phyloP scores from a whole-genome alignment of 2,329 filamentous ascomycete genomes.

The Apiospora hydei region DNA sequence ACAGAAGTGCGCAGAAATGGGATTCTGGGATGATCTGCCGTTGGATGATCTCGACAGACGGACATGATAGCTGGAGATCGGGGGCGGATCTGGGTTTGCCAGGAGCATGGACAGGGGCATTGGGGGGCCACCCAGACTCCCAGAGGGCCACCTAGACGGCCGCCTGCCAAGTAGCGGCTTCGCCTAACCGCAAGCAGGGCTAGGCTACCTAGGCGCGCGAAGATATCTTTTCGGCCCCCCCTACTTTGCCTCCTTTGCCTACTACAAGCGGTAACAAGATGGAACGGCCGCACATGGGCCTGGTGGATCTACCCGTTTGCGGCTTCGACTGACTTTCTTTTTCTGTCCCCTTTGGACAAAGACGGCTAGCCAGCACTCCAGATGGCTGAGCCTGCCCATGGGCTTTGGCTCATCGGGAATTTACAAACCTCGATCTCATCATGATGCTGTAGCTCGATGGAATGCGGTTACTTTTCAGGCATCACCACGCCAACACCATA shows the following conservation, averaged over 20 bases:
- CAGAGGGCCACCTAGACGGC: too few species aligned
- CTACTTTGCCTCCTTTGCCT: neutral
- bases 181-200: neutral
- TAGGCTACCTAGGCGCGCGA: neutral
- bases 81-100: conserved; percentile 1
- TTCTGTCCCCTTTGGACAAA: neutral
- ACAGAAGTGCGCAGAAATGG: conserved; percentile 25
- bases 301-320: conserved; percentile 14
- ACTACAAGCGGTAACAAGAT: neutral
- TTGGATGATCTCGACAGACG: conserved; percentile 31
- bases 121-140: neutral
- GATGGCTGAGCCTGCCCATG: neutral
- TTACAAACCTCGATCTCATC: conserved; percentile 6
- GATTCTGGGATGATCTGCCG: conserved; percentile 28
- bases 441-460: neutral
- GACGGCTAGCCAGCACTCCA: too few species aligned
- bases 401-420: conserved; percentile 12
- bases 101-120: neutral
- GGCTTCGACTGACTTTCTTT: neutral
- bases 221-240: neutral
- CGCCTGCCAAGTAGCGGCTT: neutral
- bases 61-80: conserved; percentile 23
- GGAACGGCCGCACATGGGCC: conserved; percentile 3
- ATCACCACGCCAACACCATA: neutral
- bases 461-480: neutral